A percentile compares a stretch with the other conserved stretches of the same genome.
Evolutionary conservation across 257 asterid species (phyloP).

Genomic region (Solanum commersonii): DNA sequence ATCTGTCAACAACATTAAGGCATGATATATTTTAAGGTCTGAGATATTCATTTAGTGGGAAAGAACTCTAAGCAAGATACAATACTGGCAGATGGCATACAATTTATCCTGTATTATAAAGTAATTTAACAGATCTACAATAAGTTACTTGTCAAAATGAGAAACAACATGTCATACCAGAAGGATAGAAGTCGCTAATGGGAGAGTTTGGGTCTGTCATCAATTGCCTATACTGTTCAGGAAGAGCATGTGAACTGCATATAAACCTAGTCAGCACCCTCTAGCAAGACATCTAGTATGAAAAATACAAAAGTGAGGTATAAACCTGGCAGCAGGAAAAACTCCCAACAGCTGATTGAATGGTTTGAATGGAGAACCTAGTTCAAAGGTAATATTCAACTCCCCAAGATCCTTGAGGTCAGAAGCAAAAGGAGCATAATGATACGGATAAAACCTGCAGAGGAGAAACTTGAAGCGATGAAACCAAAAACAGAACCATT

Average conservation of each 20-base stretch:
- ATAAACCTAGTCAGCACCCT: constrained; percentile 25
- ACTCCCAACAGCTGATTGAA: constrained; percentile 93
- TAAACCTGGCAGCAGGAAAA: constrained; percentile 97
- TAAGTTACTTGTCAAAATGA: background rate
- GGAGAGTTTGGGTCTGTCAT: constrained; percentile 95
- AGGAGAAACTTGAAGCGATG: constrained; percentile 4
- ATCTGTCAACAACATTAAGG: constrained; percentile 36
- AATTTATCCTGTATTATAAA: background rate
- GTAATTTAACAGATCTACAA: background rate
- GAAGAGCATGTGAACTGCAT: constrained; percentile 93
- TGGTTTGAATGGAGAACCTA: constrained; percentile 94
- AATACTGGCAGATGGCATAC: background rate
- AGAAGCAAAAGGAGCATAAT: constrained; percentile 98
- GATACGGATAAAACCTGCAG: constrained; percentile 94
- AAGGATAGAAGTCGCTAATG: constrained; percentile 85
- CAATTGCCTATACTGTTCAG: constrained; percentile 69
- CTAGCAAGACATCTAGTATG: background rate
- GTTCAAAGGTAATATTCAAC: constrained; percentile 55
- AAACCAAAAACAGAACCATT: background rate
- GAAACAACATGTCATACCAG: constrained; percentile 33
- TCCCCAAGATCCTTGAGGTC: constrained; percentile 78
- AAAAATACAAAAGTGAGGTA: background rate
- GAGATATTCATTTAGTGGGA: background rate
- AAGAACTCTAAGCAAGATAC: background rate
- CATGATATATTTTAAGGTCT: background rate